A percentile compares a stretch with the other conserved stretches of the same genome.
Conservation (phyloP, 768 basidiomycete species). For the Paxillus rubicundulus region DNA sequence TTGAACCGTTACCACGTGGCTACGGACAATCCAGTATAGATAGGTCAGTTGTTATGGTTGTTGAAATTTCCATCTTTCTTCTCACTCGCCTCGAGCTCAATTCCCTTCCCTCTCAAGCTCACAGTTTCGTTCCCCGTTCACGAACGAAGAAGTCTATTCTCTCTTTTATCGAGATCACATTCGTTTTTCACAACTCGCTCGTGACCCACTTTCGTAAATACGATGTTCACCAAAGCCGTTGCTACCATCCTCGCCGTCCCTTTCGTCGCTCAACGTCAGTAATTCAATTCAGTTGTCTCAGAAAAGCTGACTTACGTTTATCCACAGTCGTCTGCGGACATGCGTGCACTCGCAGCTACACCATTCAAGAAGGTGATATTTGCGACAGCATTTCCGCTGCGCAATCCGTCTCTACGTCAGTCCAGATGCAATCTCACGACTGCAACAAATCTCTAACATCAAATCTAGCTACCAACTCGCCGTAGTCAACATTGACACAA, state of each 20-base stretch:
- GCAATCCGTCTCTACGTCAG: slow-evolving; percentile 62
- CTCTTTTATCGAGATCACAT: slow-evolving; percentile 11
- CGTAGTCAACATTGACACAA: slow-evolving; percentile 48
- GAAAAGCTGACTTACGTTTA: slow-evolving; percentile 5
- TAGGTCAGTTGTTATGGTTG: background rate
- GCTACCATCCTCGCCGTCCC: slow-evolving; percentile 45
- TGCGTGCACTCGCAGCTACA: slow-evolving; percentile 59
- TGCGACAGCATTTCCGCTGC: slow-evolving; percentile 73
- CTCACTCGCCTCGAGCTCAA: background rate
- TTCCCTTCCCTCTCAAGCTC: background rate
- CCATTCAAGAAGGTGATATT: slow-evolving; percentile 56
- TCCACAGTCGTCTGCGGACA: slow-evolving; percentile 24
- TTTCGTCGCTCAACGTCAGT: slow-evolving; percentile 45
- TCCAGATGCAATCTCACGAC: slow-evolving; percentile 1
- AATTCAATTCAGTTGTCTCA: background rate
- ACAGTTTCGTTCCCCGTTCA: background rate
- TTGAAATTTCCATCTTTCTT: background rate
- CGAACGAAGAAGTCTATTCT: slow-evolving; percentile 7
- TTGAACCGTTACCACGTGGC: background rate
- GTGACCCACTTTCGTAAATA: slow-evolving; percentile 19
- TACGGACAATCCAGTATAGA: slow-evolving; percentile 3
- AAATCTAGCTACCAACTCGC: slow-evolving; percentile 68
- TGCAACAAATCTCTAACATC: background rate
- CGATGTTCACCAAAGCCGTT: slow-evolving; percentile 43
- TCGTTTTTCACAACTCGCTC: slow-evolving; percentile 19